Evolutionary conservation across 805 yeast species (phyloP), one percentile per base, ranked within the genome.

Genomic region (Tanozyma kutaoensis): DNA sequence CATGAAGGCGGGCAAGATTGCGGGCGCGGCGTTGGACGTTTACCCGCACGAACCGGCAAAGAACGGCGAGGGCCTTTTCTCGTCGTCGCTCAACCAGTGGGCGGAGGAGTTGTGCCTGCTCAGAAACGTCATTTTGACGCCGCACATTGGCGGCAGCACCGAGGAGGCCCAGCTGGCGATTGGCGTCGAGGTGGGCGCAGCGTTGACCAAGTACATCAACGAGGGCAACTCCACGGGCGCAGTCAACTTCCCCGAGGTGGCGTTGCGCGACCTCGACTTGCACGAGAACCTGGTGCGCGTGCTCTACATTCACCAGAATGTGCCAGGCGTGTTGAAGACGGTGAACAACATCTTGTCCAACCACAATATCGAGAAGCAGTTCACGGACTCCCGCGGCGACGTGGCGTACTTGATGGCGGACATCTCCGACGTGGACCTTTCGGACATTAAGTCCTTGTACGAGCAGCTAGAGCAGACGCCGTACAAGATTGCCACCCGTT

Each of bases 161-260:
- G 97, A 88, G 58, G 98, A 91, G 66, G 98, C 98, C 21, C 98
- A 91, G 68, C 69, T 81, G 30, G 94, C 97, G 22, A 91, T 91
- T 48, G 98, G 98, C 61, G 65, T 88, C 34, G 98, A 91, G 63
- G 98, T 91, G 35, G 82, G 77, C 34, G 66, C 78, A 24, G 75
- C 94, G 22, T 67, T 91, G 46, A 66, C 86, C 38, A 82, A 81
- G 51, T 91, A 85, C 64, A 79, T 91, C 54, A 88, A 86, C 59
- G 97, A 88, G 66, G 98, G 98, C 65, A 66, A 74, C 46, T 80
- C 97, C 11, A 70, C 70, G 27, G 97, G 95, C 46, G 86, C 97
- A 5, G 98, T 88, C 33, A 91, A 91, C 70, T 86, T 91, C 93
- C 98, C 98, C 47, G 97, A 91, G 64, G 96, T 91, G 38, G 62